A percentile compares a stretch with the other conserved stretches of the same genome.
These are phyloP conservation scores for Mrakia frigida DNA, from an alignment of 768 basidiomycete species.

Conservation along the genomic window DNA sequence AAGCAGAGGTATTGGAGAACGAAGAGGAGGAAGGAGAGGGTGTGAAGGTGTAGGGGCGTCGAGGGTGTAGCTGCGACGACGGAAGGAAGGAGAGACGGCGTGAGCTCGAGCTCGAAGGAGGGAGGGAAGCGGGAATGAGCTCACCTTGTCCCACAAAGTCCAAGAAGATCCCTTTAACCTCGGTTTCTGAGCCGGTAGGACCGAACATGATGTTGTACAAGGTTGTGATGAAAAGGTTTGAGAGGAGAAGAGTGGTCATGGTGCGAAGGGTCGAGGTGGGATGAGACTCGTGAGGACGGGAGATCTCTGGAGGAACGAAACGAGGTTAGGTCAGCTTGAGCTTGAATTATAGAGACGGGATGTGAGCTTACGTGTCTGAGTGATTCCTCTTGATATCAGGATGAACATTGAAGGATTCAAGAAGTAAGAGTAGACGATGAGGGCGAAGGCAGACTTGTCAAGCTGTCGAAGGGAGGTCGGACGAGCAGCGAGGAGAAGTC, in stretches of 20 bases:
- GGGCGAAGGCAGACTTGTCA: slow-evolving; percentile 19
- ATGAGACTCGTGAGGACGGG: slow-evolving; percentile 8
- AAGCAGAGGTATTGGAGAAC: not conserved
- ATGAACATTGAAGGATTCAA: slow-evolving; percentile 4
- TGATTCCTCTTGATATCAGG: not conserved
- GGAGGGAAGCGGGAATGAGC: not conserved
- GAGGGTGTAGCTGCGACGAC: not conserved
- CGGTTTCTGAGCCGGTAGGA: not conserved
- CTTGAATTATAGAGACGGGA: too few relatives aligned
- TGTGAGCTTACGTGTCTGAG: slow-evolving; percentile 12
- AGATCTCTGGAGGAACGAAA: slow-evolving; percentile 1
- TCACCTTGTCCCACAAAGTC: slow-evolving; percentile 20
- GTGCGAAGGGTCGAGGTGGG: slow-evolving; percentile 8
- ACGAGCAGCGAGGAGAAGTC: not conserved
- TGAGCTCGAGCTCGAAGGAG: too few relatives aligned
- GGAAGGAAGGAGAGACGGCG: not conserved
- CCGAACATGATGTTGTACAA: not conserved
- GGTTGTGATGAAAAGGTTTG: not conserved
- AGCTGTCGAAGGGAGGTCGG: slow-evolving; percentile 1
- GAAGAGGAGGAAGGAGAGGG: not conserved
- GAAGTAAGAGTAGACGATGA: slow-evolving; percentile 22
- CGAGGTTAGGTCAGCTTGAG: not conserved
- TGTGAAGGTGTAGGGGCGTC: not conserved
- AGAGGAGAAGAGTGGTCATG: not conserved
- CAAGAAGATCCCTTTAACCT: slow-evolving; percentile 21